phyloP scores from a whole-genome alignment of 2,329 filamentous ascomycete species.

The Apiospora phragmitis region DNA sequence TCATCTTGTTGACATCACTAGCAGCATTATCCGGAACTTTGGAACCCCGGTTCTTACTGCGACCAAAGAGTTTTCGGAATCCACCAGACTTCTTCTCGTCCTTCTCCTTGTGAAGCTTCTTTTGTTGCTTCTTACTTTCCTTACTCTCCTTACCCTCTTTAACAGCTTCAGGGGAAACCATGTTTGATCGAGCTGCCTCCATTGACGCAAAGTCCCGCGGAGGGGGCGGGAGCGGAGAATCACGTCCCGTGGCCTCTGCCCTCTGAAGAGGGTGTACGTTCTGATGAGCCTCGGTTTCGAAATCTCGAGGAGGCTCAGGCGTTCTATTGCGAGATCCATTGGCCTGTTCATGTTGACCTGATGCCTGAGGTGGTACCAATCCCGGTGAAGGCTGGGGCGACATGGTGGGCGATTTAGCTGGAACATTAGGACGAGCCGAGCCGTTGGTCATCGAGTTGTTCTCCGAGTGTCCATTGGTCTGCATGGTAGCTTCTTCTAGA shows the following conservation, averaged over 20 bases:
- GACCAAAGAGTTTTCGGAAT: conserved; percentile 66
- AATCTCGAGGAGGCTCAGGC: conserved; percentile 25
- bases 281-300: conserved; percentile 35
- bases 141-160: conserved; percentile 46
- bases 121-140: conserved; percentile 44
- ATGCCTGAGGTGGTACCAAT: neutral
- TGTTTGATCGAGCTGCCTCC: conserved; percentile 37
- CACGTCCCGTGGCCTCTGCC: conserved; percentile 31
- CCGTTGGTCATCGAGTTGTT: conserved; percentile 32
- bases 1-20: conserved; percentile 52
- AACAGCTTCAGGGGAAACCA: conserved; percentile 39
- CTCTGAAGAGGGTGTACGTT: conserved; percentile 39
- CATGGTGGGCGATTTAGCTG: conserved; percentile 39
- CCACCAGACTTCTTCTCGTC: conserved; percentile 44
- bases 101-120: conserved; percentile 60
- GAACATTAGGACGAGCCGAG: conserved; percentile 38
- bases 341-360: conserved; percentile 20
- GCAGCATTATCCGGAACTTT: conserved; percentile 57
- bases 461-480: conserved; percentile 36
- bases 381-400: conserved; percentile 31
- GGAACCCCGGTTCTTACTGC: conserved; percentile 59
- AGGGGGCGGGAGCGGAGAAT: conserved; percentile 41
- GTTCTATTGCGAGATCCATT: conserved; percentile 15
- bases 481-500: conserved; percentile 45
- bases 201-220: conserved; percentile 37